A percentile compares a stretch with the other conserved stretches of the same genome.
phyloP scores from a whole-genome alignment of 495 filamentous ascomycete genomes.

The Penicillium coffeae region DNA sequence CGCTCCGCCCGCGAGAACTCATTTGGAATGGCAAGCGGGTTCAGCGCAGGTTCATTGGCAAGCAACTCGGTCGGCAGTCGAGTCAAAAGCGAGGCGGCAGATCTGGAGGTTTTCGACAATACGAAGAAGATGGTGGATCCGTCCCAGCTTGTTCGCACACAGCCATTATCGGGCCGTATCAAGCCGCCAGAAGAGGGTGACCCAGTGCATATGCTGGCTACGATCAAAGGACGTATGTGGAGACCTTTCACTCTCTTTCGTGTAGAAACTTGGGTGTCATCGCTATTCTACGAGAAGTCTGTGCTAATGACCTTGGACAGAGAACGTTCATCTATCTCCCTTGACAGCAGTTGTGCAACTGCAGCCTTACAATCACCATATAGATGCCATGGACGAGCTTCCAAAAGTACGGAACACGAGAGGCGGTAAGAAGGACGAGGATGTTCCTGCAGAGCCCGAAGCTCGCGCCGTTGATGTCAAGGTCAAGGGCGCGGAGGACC shows the following conservation, averaged over 20 bases:
- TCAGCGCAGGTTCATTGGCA: conserved; percentile 40
- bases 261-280: too few relatives aligned
- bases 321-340: conserved; percentile 64
- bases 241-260: not conserved
- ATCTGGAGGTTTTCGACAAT: conserved; percentile 36
- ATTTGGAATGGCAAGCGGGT: conserved; percentile 56
- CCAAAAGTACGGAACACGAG: conserved; percentile 29
- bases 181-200: conserved; percentile 52
- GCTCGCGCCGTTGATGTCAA: conserved; percentile 64
- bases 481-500: conserved; percentile 59
- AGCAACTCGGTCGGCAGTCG: conserved; percentile 17
- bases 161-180: conserved; percentile 66
- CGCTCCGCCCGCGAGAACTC: conserved; percentile 50
- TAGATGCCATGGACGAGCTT: conserved; percentile 62
- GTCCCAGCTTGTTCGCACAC: conserved; percentile 27
- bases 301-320: conserved; percentile 33
- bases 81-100: conserved; percentile 36
- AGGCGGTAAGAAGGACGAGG: conserved; percentile 43
- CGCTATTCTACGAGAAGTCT: too few relatives aligned
- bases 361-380: conserved; percentile 69
- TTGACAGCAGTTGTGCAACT: conserved; percentile 68
- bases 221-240: conserved; percentile 58
- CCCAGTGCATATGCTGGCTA: conserved; percentile 69
- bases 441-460: conserved; percentile 45
- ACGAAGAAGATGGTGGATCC: conserved; percentile 36